A percentile compares a stretch with the other conserved stretches of the same genome.
These are phyloP conservation scores for Alternaria panax DNA, from an alignment of 2,329 filamentous ascomycete genomes.

Conservation along the genomic window DNA sequence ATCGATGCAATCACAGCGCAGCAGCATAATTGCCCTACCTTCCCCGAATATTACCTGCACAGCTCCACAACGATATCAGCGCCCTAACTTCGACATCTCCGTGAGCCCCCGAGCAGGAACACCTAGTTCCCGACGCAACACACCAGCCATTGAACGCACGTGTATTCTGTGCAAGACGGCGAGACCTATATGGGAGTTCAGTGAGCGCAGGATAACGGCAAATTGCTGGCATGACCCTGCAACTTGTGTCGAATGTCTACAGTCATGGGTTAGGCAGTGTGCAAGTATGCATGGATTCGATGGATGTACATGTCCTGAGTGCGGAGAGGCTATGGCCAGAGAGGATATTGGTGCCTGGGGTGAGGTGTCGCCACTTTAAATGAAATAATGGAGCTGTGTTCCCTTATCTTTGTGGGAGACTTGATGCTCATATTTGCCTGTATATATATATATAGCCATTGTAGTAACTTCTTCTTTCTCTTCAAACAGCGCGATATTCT, in stretches of 20 bases:
- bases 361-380: conserved; percentile 15
- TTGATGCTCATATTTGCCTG: not conserved
- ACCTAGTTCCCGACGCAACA: conserved; percentile 23
- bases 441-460: conserved; percentile 6
- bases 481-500: not conserved
- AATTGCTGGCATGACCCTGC: conserved; percentile 41
- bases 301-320: conserved; percentile 41
- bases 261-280: conserved; percentile 34
- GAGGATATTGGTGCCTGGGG: conserved; percentile 38
- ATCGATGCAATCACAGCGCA: conserved; percentile 25
- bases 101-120: conserved; percentile 15
- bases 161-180: conserved; percentile 40
- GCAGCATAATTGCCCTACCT: conserved; percentile 1
- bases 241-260: conserved; percentile 38
- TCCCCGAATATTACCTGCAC: conserved; percentile 13
- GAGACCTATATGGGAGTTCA: conserved; percentile 30
- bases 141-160: conserved; percentile 27
- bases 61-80: conserved; percentile 10
- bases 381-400: not conserved
- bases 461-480: not conserved
- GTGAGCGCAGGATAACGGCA: conserved; percentile 28
- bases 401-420: not conserved
- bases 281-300: conserved; percentile 27
- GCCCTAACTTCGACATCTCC: not conserved
- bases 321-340: conserved; percentile 32